Base-by-base conservation (phyloP, 495 filamentous ascomycete species). In the Hypoxylon crocopeplum region DNA sequence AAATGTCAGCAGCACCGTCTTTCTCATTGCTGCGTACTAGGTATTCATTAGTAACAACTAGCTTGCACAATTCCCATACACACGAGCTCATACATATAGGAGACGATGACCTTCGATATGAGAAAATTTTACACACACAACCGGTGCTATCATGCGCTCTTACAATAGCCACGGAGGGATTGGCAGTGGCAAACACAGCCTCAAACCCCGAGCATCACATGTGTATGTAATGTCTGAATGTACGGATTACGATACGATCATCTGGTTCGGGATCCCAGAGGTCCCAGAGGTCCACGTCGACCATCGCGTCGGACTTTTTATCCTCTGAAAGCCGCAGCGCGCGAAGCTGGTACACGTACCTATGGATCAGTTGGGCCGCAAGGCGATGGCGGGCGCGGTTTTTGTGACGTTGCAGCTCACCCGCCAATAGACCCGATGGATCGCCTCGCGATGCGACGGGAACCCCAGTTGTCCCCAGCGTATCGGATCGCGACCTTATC, bases 281-380 rank as follows among this genome's bases (percentile, higher is more conserved):
- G 22, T 57, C 29, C 42, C 46, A 53, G 42, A 63, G 48, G 48
- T 53, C 59, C 59, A 63, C 53, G 59, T 63, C 34, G 48, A 57
- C 59, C 48, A 58, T 50, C 30, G 29, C 29, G 47, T 63, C 53
- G 59, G 59, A 13, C 20, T 37, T 58, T 45, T 51, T 51, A 36
- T 49, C 44, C 22, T 57, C 20, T 27, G 15, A 25, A 44, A 38
- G 17, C 38, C 24, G 37, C 15, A 20, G 45, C 33, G 5, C 12
- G n/a, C 53, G 11, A 17, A 61, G 27, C 37, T 44, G 42, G 57
- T 41, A 30, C 29, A n/a, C n/a, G n/a, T 13, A 57, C 53, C 42
- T 56, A 62, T 62, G 59, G 44, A 30, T 10, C 20, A 54, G 48
- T 64, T 64, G 55, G 61, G 61, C 55, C 61, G 61, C 61, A 64